phyloP scores from a whole-genome alignment of 148 eudicot genomes.

The Rhododendron kiyosumense region DNA sequence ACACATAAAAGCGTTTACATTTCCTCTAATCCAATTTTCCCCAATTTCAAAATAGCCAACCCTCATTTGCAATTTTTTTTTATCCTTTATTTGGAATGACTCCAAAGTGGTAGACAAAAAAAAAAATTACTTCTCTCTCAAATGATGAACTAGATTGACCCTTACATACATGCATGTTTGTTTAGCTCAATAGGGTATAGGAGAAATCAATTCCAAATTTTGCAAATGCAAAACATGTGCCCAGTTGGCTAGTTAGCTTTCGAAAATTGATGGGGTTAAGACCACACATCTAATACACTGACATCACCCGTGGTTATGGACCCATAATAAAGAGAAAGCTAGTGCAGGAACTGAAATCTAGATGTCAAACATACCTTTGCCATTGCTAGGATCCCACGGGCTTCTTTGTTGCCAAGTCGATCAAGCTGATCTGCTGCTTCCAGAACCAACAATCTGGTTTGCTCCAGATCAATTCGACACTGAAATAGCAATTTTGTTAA shows the following conservation, averaged over 20 bases:
- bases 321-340: background rate
- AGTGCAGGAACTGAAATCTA: background rate
- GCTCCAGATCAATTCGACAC: too few relatives aligned
- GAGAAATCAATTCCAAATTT: background rate
- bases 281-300: background rate
- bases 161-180: background rate
- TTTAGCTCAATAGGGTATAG: background rate
- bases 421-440: too few relatives aligned
- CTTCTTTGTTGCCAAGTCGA: too few relatives aligned
- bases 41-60: background rate
- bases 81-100: background rate
- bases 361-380: constrained; percentile 49
- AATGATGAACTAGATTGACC: background rate
- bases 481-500: too few relatives aligned
- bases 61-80: background rate
- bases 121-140: background rate
- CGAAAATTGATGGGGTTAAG: background rate
- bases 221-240: background rate
- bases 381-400: too few relatives aligned
- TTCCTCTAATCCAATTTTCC: background rate
- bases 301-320: background rate
- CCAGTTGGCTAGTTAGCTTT: background rate
- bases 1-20: background rate
- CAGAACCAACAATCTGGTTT: too few relatives aligned
- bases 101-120: background rate